Evolutionary conservation across 768 basidiomycete genomes (phyloP), one percentile per base, ranked within the genome.

Genomic region (Phylloporus sp.): DNA sequence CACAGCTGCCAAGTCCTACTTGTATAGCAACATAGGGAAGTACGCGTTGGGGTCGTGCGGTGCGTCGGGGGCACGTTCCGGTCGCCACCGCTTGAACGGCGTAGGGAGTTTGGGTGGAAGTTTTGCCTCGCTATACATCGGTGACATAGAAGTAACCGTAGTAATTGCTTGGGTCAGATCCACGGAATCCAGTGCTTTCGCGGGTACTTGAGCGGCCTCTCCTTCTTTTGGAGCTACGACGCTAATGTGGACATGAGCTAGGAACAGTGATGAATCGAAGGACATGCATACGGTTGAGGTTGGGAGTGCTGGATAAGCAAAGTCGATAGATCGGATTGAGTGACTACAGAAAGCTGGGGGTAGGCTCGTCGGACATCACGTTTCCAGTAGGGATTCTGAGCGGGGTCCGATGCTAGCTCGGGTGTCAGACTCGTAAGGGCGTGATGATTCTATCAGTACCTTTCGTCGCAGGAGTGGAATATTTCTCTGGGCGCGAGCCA

Each of bases 351-450:
- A 23, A 92, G 82, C 56, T 86, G 89, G n/a, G 93, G 91, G 67
- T 93, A 96, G 28, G 82, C 81, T 42, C 93, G 82, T 47, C 92
- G 83, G 58, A 94, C 88, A 69, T 96, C 93, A 51, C 93, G 88
- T 69, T 95, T 95, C 84, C 86, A 94, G 76, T 97, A 97, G 46
- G 87, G 88, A 66, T 90, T 91, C 71, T 90, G 78, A 26, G 90
- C 90, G 31, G 79, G 79, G 68, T 92, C 90, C 34, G 89, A 91
- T 20, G 88, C 89, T 89, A 42, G n/a, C 22, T 9, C 14, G 7
- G 6, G 31, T 24, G 50, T 66, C 42, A 60, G 55, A 42, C 21
- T 23, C 6, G 45, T 13, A 32, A 6, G 18, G 5, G 28, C 14
- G 35, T 47, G 58, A 21, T 17, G 15, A 22, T 0, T 39, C 5